Evolutionary conservation across 2,329 filamentous ascomycete species (phyloP), one percentile per base, ranked within the genome.

Genomic region (Sporothrix luriei): DNA sequence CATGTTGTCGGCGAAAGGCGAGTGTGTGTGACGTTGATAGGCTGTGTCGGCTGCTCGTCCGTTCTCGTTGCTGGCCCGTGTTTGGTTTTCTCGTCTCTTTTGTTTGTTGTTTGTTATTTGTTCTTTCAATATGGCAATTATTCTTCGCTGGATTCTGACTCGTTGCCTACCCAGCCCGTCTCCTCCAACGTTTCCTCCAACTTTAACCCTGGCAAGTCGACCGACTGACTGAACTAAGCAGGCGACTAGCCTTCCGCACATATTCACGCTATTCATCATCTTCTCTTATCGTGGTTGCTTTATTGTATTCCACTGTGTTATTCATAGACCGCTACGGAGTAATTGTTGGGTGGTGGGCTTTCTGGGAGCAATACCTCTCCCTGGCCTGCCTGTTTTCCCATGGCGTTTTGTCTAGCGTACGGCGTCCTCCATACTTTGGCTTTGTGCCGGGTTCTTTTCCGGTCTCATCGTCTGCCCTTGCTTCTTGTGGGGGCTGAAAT

Each of bases 251-350:
- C 26, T 38, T 26, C 62, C 19, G 48, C 14, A 38, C 40, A n/a
- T n/a, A 66, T 52, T 48, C 62, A 40, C 40, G 46, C 62, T 26
- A 66, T 52, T 66, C 62, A 48, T 52, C 62, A 66, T 52, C 7
- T 52, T 40, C 57, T 66, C 29, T 66, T 66, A 40, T 40, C 62
- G 29, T 38, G 29, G 46, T 40, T 16, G 62, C 29, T 51, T 66
- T 66, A 52, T 33, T 26, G 21, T 38, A 46, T 46, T 46, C n/a
- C 2, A 46, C 46, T 46, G 57, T 62, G 57, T 46, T 61, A 61
- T 43, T 61, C 38, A 62, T 62, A 26, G 26, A 62, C 57, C 38
- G 38, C 38, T 38, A n/a, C 24, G n/a, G n/a, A n/a, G n/a, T n/a
- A n/a, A n/a, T 43, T 4, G 33, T 11, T 59, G 19, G 33, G 40